Percentiles rank a stretch among this genome's conserved stretches.
These are phyloP conservation scores for Petunia secreta DNA, from an alignment of 257 asterid species.

Conservation along the genomic window DNA sequence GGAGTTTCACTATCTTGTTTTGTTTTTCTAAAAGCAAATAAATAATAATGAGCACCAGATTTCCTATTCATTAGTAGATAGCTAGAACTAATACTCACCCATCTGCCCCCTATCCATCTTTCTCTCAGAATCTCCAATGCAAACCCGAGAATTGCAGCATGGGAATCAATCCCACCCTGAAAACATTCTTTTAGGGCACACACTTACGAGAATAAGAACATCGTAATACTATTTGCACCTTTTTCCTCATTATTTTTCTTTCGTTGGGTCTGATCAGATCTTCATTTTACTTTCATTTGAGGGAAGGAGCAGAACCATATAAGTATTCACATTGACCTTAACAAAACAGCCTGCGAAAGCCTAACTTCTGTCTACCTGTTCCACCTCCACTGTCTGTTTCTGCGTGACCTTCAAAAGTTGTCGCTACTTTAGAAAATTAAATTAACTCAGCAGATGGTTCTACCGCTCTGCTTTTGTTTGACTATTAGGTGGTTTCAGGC, in stretches of 20 bases:
- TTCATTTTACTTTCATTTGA: background rate
- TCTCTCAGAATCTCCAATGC: no score
- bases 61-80: no score
- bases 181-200: no score
- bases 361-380: background rate
- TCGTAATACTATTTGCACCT: background rate
- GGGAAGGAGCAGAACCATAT: constrained; percentile 9
- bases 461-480: background rate
- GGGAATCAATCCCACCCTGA: no score
- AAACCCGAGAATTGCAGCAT: no score
- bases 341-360: background rate
- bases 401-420: background rate
- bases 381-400: background rate
- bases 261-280: background rate
- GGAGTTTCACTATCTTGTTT: no score
- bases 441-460: background rate
- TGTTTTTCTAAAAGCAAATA: no score
- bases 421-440: background rate
- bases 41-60: no score
- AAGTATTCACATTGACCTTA: constrained; percentile 14
- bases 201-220: no score
- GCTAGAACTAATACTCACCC: no score
- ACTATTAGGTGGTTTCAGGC: background rate
- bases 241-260: background rate
- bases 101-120: no score